These are phyloP conservation scores for Cucumis cinereus DNA, from an alignment of 306 rosid genomes.

Conservation along the genomic window DNA sequence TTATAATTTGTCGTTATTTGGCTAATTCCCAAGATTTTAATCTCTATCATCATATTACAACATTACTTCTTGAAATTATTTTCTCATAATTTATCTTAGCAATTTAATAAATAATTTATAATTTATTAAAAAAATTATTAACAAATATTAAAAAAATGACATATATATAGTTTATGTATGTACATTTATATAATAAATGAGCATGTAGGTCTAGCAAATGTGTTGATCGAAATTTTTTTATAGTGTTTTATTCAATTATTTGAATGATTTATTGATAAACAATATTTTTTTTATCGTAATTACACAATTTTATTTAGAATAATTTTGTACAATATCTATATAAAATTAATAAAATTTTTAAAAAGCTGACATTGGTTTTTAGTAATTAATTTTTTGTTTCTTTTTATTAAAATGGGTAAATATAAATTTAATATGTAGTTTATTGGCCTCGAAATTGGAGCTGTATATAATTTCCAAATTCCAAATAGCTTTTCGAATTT, in stretches of 20 bases:
- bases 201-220: not conserved
- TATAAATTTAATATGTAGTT: not conserved
- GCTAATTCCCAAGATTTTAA: no score
- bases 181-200: not conserved
- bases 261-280: not conserved
- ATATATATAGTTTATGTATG: no score
- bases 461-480: not conserved
- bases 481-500: not conserved
- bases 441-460: not conserved
- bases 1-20: not conserved
- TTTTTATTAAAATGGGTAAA: not conserved
- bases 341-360: not conserved
- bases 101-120: no score
- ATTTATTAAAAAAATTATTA: no score
- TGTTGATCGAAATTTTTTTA: no score
- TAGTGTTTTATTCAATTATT: not conserved
- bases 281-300: not conserved
- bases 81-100: not conserved
- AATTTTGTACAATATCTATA: not conserved
- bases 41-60: not conserved
- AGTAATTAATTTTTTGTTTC: not conserved
- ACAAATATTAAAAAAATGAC: no score
- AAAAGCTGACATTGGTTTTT: not conserved
- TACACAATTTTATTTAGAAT: not conserved
- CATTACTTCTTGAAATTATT: not conserved